A percentile compares a stretch with the other conserved stretches of the same genome.
These are phyloP conservation scores for Melanogaster broomeanus DNA, from an alignment of 768 basidiomycete species.

Conservation along the genomic window DNA sequence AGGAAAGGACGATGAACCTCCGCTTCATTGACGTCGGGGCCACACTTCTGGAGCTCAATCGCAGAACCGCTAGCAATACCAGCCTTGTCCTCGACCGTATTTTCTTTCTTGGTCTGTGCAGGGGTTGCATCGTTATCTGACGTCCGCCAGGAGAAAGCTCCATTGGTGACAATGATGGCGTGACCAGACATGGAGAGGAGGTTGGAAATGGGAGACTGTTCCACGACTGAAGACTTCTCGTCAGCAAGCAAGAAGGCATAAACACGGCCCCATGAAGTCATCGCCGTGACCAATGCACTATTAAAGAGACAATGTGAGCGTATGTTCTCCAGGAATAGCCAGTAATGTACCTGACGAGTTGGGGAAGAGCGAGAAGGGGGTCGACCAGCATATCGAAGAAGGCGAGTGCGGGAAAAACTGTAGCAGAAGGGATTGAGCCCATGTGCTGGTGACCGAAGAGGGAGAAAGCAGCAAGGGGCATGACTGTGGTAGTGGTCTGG, in stretches of 20 bases:
- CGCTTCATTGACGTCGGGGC: slow-evolving; percentile 1
- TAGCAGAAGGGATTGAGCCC: slow-evolving; percentile 18
- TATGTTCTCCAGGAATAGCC: neutral
- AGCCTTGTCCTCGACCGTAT: slow-evolving; percentile 1
- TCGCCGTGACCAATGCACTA: slow-evolving; percentile 26
- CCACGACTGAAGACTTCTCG: slow-evolving; percentile 20
- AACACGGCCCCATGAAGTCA: slow-evolving; percentile 29
- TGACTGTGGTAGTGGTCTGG: slow-evolving; percentile 28
- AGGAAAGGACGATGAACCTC: slow-evolving; percentile 16
- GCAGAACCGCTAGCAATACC: too few relatives aligned
- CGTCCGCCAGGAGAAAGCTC: slow-evolving; percentile 27
- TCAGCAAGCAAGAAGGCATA: slow-evolving; percentile 29
- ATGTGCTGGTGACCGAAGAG: slow-evolving; percentile 29
- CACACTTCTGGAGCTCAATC: slow-evolving; percentile 7
- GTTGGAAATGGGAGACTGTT: neutral
- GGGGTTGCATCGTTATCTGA: slow-evolving; percentile 2
- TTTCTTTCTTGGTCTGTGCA: neutral
- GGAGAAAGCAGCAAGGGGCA: slow-evolving; percentile 33
- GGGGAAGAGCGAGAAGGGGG: slow-evolving; percentile 29
- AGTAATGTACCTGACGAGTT: slow-evolving; percentile 25
- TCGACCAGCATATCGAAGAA: slow-evolving; percentile 36
- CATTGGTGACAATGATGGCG: slow-evolving; percentile 20
- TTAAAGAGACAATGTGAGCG: neutral
- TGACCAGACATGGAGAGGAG: slow-evolving; percentile 13
- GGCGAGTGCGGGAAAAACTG: slow-evolving; percentile 29